Evolutionary conservation across 2,329 filamentous ascomycete genomes (phyloP).

Genomic region (Nemania sp.): DNA sequence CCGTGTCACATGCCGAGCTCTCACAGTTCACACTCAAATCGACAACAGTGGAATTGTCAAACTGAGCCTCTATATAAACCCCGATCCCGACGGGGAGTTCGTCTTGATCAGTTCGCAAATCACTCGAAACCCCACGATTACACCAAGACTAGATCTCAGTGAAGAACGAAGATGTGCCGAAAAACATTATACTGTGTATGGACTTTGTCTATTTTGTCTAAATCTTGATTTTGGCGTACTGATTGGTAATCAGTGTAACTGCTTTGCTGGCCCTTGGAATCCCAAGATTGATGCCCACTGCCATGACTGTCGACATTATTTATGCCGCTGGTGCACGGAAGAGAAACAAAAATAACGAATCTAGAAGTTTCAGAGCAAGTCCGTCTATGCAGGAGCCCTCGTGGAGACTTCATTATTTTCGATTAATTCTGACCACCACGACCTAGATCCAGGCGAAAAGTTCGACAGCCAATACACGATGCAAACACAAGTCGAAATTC

Average conservation of each 20-base stretch:
- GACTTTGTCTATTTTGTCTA: not conserved
- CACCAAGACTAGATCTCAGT: not conserved
- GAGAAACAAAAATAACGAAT: not conserved
- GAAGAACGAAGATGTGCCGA: not conserved
- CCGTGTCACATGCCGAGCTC: too few relatives aligned
- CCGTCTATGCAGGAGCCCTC: too few relatives aligned
- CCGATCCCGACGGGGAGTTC: too few relatives aligned
- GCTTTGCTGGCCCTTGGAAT: constrained; percentile 12
- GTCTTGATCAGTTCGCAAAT: too few relatives aligned
- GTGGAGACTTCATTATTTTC: too few relatives aligned
- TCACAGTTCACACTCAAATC: too few relatives aligned
- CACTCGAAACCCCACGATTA: too few relatives aligned
- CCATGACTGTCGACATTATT: not conserved
- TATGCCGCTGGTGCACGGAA: not conserved
- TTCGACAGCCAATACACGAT: too few relatives aligned
- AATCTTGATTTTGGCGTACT: not conserved
- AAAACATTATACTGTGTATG: constrained; percentile 9
- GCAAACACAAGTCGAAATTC: too few relatives aligned
- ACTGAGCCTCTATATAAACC: not conserved
- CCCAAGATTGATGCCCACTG: not conserved
- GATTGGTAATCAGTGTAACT: constrained; percentile 2
- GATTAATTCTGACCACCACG: too few relatives aligned
- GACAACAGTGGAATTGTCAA: too few relatives aligned
- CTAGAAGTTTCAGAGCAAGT: not conserved
- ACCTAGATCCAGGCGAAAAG: too few relatives aligned